These are phyloP conservation scores for Hypocrella siamensis DNA, from an alignment of 2,329 filamentous ascomycete genomes.

Conservation along the genomic window DNA sequence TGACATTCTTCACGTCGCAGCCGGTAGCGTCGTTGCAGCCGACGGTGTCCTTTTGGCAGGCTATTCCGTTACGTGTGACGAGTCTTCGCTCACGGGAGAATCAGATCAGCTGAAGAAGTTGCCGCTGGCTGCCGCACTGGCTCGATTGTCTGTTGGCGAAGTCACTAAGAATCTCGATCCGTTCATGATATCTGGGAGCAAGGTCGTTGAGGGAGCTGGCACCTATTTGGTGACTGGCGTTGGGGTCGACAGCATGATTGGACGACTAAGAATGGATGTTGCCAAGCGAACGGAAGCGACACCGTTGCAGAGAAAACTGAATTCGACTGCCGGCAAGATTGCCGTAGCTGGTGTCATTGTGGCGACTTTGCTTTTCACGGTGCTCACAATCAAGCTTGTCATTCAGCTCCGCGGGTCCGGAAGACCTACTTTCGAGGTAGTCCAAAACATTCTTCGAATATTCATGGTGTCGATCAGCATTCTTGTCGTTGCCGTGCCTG, in stretches of 20 bases:
- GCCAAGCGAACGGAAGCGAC: constrained; percentile 35
- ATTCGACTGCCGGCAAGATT: constrained; percentile 15
- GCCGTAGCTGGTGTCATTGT: constrained; percentile 40
- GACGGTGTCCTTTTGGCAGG: constrained; percentile 52
- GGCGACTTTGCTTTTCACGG: constrained; percentile 57
- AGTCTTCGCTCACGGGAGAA: constrained; percentile 59
- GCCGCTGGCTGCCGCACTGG: constrained; percentile 23
- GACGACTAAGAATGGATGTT: constrained; percentile 39
- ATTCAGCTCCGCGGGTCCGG: constrained; percentile 39
- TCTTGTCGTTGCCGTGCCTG: constrained; percentile 51
- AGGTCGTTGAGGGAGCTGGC: constrained; percentile 29
- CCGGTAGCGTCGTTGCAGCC: constrained; percentile 54
- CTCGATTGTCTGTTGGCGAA: background rate
- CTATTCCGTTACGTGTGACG: constrained; percentile 44
- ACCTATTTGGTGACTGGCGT: constrained; percentile 39
- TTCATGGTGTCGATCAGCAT: constrained; percentile 51
- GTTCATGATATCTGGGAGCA: constrained; percentile 44
- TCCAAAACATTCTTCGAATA: constrained; percentile 41
- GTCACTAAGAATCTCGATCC: constrained; percentile 35
- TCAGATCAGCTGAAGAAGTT: constrained; percentile 57
- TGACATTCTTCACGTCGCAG: constrained; percentile 52
- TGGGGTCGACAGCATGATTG: constrained; percentile 36
- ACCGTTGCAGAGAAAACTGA: constrained; percentile 38
- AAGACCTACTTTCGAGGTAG: constrained; percentile 37
- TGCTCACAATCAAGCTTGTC: constrained; percentile 65